These are phyloP conservation scores for Talaromyces sp. DNA, from an alignment of 2,329 filamentous ascomycete genomes.

Conservation along the genomic window DNA sequence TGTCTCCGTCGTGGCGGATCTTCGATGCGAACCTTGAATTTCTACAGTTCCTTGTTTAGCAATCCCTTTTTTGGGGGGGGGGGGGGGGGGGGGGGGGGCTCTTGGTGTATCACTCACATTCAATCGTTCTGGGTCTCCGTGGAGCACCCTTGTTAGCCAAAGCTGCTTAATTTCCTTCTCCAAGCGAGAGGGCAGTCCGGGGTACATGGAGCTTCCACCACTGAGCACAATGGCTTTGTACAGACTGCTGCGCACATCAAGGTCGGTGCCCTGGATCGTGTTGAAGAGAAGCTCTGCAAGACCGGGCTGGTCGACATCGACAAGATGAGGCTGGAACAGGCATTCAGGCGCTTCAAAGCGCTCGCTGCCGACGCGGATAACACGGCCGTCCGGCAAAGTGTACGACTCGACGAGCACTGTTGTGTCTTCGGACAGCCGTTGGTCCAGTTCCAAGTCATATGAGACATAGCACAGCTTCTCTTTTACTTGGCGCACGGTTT, in stretches of 20 bases:
- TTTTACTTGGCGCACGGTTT: constrained; percentile 98
- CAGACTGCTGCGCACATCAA: constrained; percentile 86
- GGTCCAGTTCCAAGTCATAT: constrained; percentile 94
- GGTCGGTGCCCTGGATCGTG: constrained; percentile 92
- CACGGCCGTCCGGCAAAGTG: constrained; percentile 90
- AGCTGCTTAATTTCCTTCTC: constrained; percentile 99
- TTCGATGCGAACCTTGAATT: constrained; percentile 99
- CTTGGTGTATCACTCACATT: constrained; percentile 50
- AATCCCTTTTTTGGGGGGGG: no score
- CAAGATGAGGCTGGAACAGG: constrained; percentile 95
- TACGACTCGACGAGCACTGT: constrained; percentile 97
- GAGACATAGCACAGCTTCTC: constrained; percentile 99
- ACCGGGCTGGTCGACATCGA: constrained; percentile 94
- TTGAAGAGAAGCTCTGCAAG: constrained; percentile 98
- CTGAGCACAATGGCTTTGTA: constrained; percentile 98
- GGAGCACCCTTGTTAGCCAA: constrained; percentile 87
- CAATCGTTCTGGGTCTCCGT: constrained; percentile 85
- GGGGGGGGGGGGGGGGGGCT: no score
- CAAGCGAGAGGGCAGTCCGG: constrained; percentile 83
- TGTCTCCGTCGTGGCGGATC: constrained; percentile 92
- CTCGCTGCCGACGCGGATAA: constrained; percentile 93
- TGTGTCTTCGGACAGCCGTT: constrained; percentile 92
- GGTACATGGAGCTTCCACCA: constrained; percentile 98
- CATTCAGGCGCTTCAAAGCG: constrained; percentile 97
- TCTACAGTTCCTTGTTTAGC: constrained; percentile 42